These are phyloP conservation scores for Micromonas pusilla DNA, from an alignment of 139 green algal species.

Conservation along the genomic window DNA sequence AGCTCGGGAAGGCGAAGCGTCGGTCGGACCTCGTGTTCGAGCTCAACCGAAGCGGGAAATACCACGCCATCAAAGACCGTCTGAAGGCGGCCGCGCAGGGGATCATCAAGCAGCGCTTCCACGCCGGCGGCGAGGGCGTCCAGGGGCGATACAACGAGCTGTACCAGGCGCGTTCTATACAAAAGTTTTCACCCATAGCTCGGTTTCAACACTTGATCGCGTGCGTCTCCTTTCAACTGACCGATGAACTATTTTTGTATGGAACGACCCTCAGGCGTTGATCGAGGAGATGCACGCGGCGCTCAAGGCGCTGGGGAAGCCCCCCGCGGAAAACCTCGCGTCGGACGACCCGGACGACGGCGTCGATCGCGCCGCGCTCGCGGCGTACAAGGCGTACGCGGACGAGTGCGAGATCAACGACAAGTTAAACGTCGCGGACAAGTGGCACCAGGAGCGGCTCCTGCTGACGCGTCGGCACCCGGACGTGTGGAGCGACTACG, in stretches of 20 bases:
- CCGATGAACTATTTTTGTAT: too few species aligned
- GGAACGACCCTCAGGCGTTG: too few species aligned
- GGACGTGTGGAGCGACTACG: constrained; percentile 40
- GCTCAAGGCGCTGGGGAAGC: constrained; percentile 1
- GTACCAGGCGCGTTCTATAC: constrained; percentile 32
- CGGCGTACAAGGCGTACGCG: constrained; percentile 21
- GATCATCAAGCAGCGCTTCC: neutral
- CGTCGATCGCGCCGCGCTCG: constrained; percentile 5
- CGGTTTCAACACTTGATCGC: too few species aligned
- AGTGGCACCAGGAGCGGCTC: neutral
- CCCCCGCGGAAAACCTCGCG: neutral
- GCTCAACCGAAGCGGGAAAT: constrained; percentile 1
- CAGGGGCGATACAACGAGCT: constrained; percentile 39
- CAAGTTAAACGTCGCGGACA: neutral
- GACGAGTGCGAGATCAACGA: constrained; percentile 34
- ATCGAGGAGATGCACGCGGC: constrained; percentile 36
- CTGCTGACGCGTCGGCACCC: neutral
- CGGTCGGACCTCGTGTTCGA: neutral
- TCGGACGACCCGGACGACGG: neutral
- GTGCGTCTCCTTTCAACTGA: too few species aligned
- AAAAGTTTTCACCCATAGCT: too few species aligned
- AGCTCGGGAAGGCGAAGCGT: neutral
- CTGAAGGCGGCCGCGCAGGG: neutral
- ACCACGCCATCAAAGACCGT: neutral
- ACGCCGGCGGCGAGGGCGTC: constrained; percentile 12